Evolutionary conservation across 1,284 basidiomycete genomes (phyloP).

Genomic region (Ceratobasidium sp.): DNA sequence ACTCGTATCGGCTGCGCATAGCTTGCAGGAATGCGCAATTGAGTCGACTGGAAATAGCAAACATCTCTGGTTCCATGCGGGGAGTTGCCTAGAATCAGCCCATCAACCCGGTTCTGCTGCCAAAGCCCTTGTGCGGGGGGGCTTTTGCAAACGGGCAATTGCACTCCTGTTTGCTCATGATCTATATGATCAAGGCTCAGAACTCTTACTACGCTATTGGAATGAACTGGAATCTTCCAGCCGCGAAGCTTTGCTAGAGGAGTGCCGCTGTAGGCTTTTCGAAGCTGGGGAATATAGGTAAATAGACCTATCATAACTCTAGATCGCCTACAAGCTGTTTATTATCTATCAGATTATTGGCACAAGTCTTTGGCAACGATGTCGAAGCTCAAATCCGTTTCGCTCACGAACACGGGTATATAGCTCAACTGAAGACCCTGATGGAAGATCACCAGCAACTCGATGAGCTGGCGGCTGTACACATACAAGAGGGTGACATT

Average conservation of each 20-base stretch:
- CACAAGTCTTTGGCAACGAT: neutral
- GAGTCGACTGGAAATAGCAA: neutral
- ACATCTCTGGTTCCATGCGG: slow-evolving; percentile 10
- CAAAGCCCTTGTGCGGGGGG: neutral
- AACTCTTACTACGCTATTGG: neutral
- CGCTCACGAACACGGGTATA: neutral
- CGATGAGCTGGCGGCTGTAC: neutral
- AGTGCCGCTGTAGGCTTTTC: neutral
- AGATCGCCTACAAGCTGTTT: neutral
- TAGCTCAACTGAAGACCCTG: neutral
- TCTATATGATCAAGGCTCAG: neutral
- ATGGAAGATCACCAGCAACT: neutral
- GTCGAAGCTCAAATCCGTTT: slow-evolving; percentile 1
- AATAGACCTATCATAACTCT: neutral
- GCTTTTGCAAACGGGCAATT: neutral
- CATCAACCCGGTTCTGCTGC: neutral
- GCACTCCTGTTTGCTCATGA: neutral
- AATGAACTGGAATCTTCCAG: neutral
- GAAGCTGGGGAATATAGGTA: neutral
- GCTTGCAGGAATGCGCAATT: neutral
- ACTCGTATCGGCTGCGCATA: neutral
- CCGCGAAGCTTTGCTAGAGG: no score
- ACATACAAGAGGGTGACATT: neutral
- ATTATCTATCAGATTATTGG: neutral
- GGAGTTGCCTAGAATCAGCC: slow-evolving; percentile 4